These are phyloP conservation scores for Daldinia eschscholtzii DNA, from an alignment of 2,329 filamentous ascomycete genomes.

Conservation along the genomic window DNA sequence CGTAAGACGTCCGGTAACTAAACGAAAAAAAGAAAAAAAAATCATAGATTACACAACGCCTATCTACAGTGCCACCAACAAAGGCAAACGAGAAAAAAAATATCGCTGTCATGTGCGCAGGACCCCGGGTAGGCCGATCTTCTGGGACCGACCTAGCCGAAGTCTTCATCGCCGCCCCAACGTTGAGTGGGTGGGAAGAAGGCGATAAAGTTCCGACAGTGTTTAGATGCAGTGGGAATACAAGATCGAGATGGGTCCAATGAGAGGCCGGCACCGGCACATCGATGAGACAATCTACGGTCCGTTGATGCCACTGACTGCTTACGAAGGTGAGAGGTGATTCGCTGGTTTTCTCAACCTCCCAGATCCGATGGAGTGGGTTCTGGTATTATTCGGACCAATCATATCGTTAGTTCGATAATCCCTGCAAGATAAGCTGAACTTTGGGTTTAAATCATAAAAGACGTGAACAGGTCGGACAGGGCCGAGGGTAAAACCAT, in stretches of 20 bases:
- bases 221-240: constrained; percentile 2
- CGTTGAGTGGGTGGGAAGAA: constrained; percentile 16
- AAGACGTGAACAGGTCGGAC: neutral
- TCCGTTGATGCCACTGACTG: constrained; percentile 18
- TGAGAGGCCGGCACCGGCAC: constrained; percentile 21
- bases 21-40: neutral
- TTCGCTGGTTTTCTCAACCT: constrained; percentile 9
- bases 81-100: constrained; percentile 30
- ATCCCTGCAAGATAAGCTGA: neutral
- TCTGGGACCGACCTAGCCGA: constrained; percentile 37
- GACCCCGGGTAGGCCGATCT: constrained; percentile 30
- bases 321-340: constrained; percentile 21
- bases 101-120: constrained; percentile 27
- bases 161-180: neutral
- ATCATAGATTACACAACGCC: neutral
- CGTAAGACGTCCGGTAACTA: neutral
- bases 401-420: neutral
- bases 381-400: constrained; percentile 5
- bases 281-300: constrained; percentile 25
- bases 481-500: neutral
- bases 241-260: constrained; percentile 19
- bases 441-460: neutral
- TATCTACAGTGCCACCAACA: constrained; percentile 25
- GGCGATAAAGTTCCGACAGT: constrained; percentile 25
- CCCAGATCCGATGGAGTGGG: constrained; percentile 20